Evolutionary conservation across 202 grass and related monocot species (phyloP).

Genomic region (Dendrocalamus latiflorus): DNA sequence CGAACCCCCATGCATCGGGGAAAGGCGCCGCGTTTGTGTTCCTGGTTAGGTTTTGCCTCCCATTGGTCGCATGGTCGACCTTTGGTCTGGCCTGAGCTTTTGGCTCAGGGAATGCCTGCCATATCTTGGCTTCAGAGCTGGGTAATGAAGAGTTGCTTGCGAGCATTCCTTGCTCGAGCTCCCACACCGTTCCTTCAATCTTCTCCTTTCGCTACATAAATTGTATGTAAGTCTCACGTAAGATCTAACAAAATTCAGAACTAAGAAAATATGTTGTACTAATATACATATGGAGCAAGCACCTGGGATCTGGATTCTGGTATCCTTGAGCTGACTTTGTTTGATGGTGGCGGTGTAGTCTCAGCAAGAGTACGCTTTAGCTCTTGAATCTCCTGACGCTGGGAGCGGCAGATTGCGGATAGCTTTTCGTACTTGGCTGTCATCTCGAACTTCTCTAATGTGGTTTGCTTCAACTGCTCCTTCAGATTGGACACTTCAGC

Average conservation of each 20-base stretch:
- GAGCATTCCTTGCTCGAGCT: constrained; percentile 61
- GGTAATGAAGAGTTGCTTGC: constrained; percentile 27
- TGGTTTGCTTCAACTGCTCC: constrained; percentile 72
- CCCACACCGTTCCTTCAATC: constrained; percentile 65
- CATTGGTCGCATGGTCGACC: constrained; percentile 35
- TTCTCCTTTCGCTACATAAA: constrained; percentile 60
- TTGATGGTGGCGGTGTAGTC: constrained; percentile 31
- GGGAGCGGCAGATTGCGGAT: constrained; percentile 68
- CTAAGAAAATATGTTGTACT: neutral
- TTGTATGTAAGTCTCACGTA: constrained; percentile 16
- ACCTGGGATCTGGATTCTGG: constrained; percentile 43
- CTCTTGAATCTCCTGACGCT: constrained; percentile 71
- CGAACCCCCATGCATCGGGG: constrained; percentile 42
- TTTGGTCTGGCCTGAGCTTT: constrained; percentile 45
- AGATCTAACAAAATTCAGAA: constrained; percentile 17
- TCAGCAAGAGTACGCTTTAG: constrained; percentile 54
- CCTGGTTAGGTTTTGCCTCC: constrained; percentile 28
- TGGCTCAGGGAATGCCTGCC: constrained; percentile 50
- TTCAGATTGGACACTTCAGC: constrained; percentile 52
- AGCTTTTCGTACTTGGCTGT: constrained; percentile 73
- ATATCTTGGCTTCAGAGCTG: constrained; percentile 44
- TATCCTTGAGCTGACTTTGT: constrained; percentile 39
- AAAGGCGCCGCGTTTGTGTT: constrained; percentile 5
- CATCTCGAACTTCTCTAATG: constrained; percentile 64
- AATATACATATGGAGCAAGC: neutral